Base-by-base conservation (phyloP, 768 basidiomycete genomes). In the Gymnopilus dilepis region DNA sequence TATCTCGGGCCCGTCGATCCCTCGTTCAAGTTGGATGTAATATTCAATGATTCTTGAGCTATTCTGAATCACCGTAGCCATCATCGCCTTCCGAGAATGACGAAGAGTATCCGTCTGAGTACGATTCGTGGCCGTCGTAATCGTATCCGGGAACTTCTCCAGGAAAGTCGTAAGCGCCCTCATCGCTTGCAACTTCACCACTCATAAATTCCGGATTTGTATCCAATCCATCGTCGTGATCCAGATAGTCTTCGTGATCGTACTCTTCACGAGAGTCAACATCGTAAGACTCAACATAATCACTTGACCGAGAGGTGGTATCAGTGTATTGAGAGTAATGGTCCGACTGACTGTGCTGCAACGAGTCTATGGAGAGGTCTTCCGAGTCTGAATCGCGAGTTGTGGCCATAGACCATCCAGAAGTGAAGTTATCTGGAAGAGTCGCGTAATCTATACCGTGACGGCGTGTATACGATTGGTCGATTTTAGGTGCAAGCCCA, bases 131-230 rank as follows among this genome's bases (percentile, higher is more conserved):
- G 13, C 59, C 70, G 3, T 62, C 66, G 3, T 55, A 58, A 13
- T 64, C 66, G 21, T 67, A 64, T 42, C 67, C 62, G 11, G 60
- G 50, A 17, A 51, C 67, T 43, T 66, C 68, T 24, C 65, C 60
- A n/a, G 65, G 62, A 34, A 60, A 68, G 52, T 68, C 64, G 62
- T 68, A 69, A 26, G 61, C 67, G 12, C 64, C 63, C 31, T 70
- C 68, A 51, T 69, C 65, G 45, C 68, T 68, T 2, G 64, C 69
- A 30, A 66, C 59, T 15, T 66, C 69, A 37, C 68, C 68, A 59
- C 68, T 67, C 67, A 67, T 67, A 42, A 65, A 67, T 19, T 61
- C 64, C 11, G 55, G 55, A 40, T 68, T 65, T 11, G 30, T 6
- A 40, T 56, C 60, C 22, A 30, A 54, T 13, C 57, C 61, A 12